Percentiles rank a stretch among this genome's conserved stretches.
These are phyloP conservation scores for Cenchrus fungigraminus DNA, from an alignment of 176 grass and related monocot species.

Conservation along the genomic window DNA sequence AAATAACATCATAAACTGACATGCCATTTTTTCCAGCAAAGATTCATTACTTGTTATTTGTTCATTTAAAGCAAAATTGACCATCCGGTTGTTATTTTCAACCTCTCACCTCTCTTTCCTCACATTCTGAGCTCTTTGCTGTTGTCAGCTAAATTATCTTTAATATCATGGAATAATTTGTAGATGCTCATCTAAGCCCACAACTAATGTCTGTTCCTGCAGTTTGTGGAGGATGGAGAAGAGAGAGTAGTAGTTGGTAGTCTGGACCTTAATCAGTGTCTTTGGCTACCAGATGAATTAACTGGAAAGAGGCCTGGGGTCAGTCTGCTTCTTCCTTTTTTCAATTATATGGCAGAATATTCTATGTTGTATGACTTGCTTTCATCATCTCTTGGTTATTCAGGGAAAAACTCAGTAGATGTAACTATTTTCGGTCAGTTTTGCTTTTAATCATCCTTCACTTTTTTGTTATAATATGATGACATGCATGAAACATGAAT, in stretches of 20 bases:
- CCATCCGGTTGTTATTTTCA: background rate
- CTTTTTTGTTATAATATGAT: background rate
- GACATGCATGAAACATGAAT: conserved; percentile 4
- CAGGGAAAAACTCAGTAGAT: background rate
- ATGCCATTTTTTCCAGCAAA: background rate
- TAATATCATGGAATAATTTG: background rate
- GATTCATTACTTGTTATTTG: background rate
- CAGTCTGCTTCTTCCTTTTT: conserved; percentile 5
- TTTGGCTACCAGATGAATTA: conserved; percentile 80
- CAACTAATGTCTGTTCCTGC: conserved; percentile 31
- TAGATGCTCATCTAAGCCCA: background rate
- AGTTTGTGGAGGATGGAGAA: conserved; percentile 79
- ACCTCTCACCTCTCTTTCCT: background rate
- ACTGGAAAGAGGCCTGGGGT: conserved; percentile 82
- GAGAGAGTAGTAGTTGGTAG: conserved; percentile 85
- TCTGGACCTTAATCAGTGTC: conserved; percentile 91
- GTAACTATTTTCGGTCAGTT: background rate
- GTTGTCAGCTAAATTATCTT: conserved; percentile 7
- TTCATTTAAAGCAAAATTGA: conserved; percentile 20
- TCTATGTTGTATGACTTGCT: background rate
- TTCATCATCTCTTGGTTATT: background rate
- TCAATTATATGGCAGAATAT: background rate
- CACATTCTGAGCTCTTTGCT: background rate
- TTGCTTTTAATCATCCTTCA: background rate
- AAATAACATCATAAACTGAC: conserved; percentile 7